Evolutionary conservation across 2,329 filamentous ascomycete species (phyloP), one percentile per base, ranked within the genome.

Genomic region (Phyllosticta capitalensis): DNA sequence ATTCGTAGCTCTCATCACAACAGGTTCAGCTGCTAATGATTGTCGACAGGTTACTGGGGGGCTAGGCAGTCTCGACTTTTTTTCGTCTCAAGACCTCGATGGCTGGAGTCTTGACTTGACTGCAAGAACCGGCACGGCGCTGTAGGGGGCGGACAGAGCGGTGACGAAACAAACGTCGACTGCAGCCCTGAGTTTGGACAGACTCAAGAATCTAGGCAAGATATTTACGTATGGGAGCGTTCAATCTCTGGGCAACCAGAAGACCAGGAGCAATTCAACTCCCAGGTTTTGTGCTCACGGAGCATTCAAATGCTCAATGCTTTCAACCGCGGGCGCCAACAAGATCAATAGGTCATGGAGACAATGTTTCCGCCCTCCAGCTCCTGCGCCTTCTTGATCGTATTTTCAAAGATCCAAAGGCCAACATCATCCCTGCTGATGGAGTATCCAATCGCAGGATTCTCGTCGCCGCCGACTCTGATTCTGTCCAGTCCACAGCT

Each of bases 351-450:
- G 50, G 72, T 71, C 62, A 76, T 62, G 52, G 64, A 70, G 7
- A 74, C 65, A 56, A 67, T 68, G 62, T 65, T 68, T 14, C 30
- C 30, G 19, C 69, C 69, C 59, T 62, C 62, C 67, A 70, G 74
- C 9, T 61, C 61, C 26, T 65, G 63, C 9, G 65, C 61, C 22
- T 63, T 62, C 61, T 61, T 65, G 1, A 75, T 57, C 1, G 70
- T 61, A 33, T 67, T 68, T 66, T 72, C 67, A 61, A 69, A 76
- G 19, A 76, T 69, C 68, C 71, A 77, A 17, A 61, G 59, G 0
- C 74, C 75, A 2, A 77, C 75, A 66, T 77, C 74, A 49, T 59
- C 65, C 61, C 74, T 68, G n/a, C 64, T 62, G 59, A 76, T 70
- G 9, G 64, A 67, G 63, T 72, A 75, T 5, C 75, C 75, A 49